These are phyloP conservation scores for Chrysanthemum makinoi DNA, from an alignment of 129 eudicot species.

Conservation along the genomic window DNA sequence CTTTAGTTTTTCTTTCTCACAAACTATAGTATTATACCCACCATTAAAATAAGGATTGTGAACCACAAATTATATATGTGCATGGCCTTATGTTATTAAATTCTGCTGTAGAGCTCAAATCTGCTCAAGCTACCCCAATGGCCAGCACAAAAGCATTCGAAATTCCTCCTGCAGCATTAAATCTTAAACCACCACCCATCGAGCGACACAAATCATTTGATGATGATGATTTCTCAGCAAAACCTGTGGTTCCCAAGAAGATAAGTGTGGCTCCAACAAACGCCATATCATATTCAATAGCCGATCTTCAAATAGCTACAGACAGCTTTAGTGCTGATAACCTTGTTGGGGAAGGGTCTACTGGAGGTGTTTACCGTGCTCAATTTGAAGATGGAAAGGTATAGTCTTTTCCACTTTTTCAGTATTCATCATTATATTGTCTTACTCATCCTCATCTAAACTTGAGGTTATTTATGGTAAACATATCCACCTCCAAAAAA, in stretches of 20 bases:
- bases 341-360: conserved; percentile 89
- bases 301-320: conserved; percentile 95
- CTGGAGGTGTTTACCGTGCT: conserved; percentile 91
- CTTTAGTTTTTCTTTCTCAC: no score
- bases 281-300: conserved; percentile 70
- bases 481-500: no score
- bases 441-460: neutral
- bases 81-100: neutral
- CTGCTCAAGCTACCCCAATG: conserved; percentile 52
- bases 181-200: conserved; percentile 84
- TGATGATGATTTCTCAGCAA: conserved; percentile 56
- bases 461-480: neutral
- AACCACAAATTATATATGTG: neutral
- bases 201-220: conserved; percentile 87
- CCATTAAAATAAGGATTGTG: no score
- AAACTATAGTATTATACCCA: no score
- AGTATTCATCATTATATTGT: neutral
- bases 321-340: conserved; percentile 79
- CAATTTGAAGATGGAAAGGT: conserved; percentile 89
- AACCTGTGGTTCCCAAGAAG: conserved; percentile 74
- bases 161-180: conserved; percentile 44
- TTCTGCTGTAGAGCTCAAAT: conserved; percentile 51
- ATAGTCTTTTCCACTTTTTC: conserved; percentile 1
- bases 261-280: conserved; percentile 50
- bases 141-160: conserved; percentile 51